Conservation (phyloP, 345 rosid species). For the Corymbia maculata region DNA sequence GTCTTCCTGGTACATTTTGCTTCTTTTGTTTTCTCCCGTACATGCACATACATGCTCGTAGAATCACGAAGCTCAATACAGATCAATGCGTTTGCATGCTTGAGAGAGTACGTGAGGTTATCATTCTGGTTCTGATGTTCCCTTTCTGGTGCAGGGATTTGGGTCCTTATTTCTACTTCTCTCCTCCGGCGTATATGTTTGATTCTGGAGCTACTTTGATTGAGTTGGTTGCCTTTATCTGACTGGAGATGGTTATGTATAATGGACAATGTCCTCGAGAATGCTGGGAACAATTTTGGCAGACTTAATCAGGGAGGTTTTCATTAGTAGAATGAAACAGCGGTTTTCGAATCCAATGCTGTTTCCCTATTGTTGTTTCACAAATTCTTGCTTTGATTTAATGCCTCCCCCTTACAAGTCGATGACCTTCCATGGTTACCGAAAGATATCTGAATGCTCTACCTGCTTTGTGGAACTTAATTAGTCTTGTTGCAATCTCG, state of each 20-base stretch:
- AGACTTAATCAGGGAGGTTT: not conserved
- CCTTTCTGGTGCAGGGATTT: conserved; percentile 60
- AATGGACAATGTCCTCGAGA: not conserved
- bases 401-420: not conserved
- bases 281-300: not conserved
- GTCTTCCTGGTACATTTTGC: conserved; percentile 56
- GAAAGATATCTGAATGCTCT: not conserved
- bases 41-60: not conserved
- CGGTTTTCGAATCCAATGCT: not conserved
- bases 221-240: not conserved
- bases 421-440: not conserved
- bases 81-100: not conserved
- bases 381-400: not conserved
- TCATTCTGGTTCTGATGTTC: not conserved
- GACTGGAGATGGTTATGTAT: not conserved
- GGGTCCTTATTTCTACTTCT: conserved; percentile 90
- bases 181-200: conserved; percentile 84
- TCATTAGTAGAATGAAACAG: not conserved
- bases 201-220: not conserved
- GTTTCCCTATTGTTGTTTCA: not conserved
- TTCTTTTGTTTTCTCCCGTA: not conserved
- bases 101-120: not conserved
- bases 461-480: not conserved
- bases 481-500: not conserved
- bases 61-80: not conserved